Evolutionary conservation across 225 moss, liverwort and hornwort species (phyloP).

Genomic region (Polytrichum commune): DNA sequence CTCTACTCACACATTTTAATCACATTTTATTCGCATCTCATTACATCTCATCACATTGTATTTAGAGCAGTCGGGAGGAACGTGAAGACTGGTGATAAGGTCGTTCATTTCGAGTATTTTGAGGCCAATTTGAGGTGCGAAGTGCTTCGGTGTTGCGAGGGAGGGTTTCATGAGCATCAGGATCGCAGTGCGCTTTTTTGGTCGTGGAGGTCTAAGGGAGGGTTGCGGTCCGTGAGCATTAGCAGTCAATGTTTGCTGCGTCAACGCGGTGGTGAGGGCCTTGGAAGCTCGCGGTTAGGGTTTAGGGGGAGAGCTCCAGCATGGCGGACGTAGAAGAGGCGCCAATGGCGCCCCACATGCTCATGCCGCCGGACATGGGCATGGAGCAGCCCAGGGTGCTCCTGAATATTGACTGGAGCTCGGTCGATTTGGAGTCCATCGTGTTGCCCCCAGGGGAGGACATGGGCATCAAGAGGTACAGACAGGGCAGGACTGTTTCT

Average conservation of each 20-base stretch:
- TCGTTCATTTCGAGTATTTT: neutral
- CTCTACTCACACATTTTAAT: neutral
- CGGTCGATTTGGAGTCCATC: constrained; percentile 86
- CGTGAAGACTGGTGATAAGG: neutral
- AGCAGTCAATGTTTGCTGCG: constrained; percentile 23
- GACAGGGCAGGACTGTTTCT: neutral
- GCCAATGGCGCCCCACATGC: constrained; percentile 84
- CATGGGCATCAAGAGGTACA: constrained; percentile 86
- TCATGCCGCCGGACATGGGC: constrained; percentile 65
- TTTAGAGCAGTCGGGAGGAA: neutral
- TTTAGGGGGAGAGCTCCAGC: constrained; percentile 18
- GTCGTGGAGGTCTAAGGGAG: constrained; percentile 18
- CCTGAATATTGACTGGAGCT: constrained; percentile 86
- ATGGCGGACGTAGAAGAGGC: constrained; percentile 81
- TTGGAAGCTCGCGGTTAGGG: constrained; percentile 18
- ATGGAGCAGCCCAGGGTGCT: constrained; percentile 61
- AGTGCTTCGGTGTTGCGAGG: neutral
- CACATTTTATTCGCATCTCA: neutral
- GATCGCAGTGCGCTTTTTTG: constrained; percentile 1
- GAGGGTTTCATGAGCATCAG: constrained; percentile 35
- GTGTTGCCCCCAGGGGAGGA: constrained; percentile 78
- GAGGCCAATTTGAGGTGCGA: neutral
- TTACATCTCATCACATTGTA: neutral
- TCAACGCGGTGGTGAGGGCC: constrained; percentile 21
- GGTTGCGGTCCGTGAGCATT: neutral